A percentile compares a stretch with the other conserved stretches of the same genome.
phyloP scores from a whole-genome alignment of 73 alveolate species.

The Symbiodinium natans region DNA sequence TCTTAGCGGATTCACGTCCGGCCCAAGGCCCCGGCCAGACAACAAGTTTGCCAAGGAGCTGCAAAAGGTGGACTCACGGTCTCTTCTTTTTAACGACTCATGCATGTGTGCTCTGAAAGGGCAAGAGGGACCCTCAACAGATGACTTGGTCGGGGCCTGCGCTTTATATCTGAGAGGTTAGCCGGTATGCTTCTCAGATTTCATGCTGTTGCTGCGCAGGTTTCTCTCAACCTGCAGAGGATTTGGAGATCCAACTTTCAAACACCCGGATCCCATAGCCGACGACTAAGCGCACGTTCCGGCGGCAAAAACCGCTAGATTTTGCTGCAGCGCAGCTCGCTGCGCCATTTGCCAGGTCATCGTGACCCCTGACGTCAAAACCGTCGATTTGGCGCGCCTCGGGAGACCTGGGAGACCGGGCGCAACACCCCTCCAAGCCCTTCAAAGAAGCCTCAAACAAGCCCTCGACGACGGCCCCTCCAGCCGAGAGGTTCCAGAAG shows the following conservation, averaged over 20 bases:
- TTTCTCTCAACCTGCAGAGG: conserved; percentile 84
- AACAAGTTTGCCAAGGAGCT: conserved; percentile 78
- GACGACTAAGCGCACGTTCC: not conserved
- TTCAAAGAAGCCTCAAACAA: not conserved
- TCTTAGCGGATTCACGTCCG: not conserved
- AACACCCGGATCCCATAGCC: conserved; percentile 77
- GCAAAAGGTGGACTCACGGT: conserved; percentile 73
- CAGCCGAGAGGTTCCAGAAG: conserved; percentile 93
- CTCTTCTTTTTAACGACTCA: no score
- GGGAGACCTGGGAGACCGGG: not conserved
- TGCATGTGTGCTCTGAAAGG: no score
- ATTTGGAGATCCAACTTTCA: conserved; percentile 77
- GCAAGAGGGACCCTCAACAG: conserved; percentile 79
- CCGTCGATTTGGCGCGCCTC: conserved; percentile 57
- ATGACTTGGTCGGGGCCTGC: conserved; percentile 38
- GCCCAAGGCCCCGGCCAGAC: conserved; percentile 73
- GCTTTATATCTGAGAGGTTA: not conserved
- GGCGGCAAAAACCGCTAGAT: not conserved
- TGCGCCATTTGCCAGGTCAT: conserved; percentile 9
- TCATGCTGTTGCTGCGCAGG: no score
- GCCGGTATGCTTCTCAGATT: no score
- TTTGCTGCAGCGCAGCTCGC: not conserved
- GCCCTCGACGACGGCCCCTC: not conserved
- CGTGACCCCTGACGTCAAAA: conserved; percentile 87
- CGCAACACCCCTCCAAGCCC: no score